A percentile compares a stretch with the other conserved stretches of the same genome.
Conservation (phyloP, 2,329 filamentous ascomycete species). For the Trichoderma pleuroti region DNA sequence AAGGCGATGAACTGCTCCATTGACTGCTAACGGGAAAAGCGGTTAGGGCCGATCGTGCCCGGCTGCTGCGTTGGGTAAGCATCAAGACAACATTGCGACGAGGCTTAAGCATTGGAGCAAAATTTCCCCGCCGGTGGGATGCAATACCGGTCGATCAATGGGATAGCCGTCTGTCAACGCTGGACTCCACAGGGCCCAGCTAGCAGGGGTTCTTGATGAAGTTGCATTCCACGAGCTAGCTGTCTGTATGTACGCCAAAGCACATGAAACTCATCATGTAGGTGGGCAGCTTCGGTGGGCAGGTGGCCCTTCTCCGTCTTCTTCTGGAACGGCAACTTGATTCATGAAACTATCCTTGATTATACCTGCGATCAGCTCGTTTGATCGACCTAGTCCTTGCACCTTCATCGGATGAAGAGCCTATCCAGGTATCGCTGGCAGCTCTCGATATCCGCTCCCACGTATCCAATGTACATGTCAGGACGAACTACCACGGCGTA, state of each 20-base stretch:
- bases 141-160: background rate
- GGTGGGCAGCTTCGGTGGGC: background rate
- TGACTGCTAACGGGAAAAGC: background rate
- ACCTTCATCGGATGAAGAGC: constrained; percentile 14
- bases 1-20: background rate
- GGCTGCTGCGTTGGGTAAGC: background rate
- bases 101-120: background rate
- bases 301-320: background rate
- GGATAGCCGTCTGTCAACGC: background rate
- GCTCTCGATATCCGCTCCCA: constrained; percentile 26
- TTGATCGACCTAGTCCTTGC: background rate
- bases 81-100: background rate
- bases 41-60: background rate
- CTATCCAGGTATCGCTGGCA: constrained; percentile 30
- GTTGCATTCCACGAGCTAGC: background rate
- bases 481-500: constrained; percentile 37
- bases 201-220: background rate
- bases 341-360: background rate
- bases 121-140: constrained; percentile 6
- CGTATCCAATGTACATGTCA: constrained; percentile 41
- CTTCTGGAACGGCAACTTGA: background rate
- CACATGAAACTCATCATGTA: background rate
- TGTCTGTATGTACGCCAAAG: background rate
- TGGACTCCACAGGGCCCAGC: background rate
- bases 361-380: background rate